These are phyloP conservation scores for Pezicula radicicola DNA, from an alignment of 2,329 filamentous ascomycete species.

Conservation along the genomic window DNA sequence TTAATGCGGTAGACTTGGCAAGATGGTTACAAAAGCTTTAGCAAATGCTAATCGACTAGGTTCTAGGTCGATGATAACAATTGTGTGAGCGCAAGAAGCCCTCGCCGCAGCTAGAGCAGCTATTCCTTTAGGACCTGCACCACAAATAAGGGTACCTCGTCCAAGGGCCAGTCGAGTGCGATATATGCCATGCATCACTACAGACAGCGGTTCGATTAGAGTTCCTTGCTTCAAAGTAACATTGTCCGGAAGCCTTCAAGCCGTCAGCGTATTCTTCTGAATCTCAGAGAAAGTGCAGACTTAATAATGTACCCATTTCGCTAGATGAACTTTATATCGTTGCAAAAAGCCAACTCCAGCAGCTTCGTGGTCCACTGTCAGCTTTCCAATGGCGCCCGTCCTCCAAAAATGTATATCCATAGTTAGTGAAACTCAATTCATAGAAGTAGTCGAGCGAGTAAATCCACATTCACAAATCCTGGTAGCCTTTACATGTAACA, in stretches of 20 bases:
- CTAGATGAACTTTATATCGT: conserved; percentile 58
- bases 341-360: conserved; percentile 35
- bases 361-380: too few relatives aligned
- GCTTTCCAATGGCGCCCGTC: too few relatives aligned
- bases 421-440: too few relatives aligned
- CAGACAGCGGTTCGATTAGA: conserved; percentile 61
- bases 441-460: too few relatives aligned
- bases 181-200: conserved; percentile 59
- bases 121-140: conserved; percentile 62
- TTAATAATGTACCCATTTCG: conserved; percentile 50
- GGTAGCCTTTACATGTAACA: conserved; percentile 59
- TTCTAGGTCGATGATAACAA: conserved; percentile 63
- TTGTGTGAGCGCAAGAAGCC: conserved; percentile 59
- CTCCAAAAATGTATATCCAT: too few relatives aligned
- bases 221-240: conserved; percentile 57
- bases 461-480: conserved; percentile 54
- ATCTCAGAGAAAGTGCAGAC: neutral
- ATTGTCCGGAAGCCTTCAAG: conserved; percentile 43
- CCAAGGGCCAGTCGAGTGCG: conserved; percentile 51
- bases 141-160: conserved; percentile 53
- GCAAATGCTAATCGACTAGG: conserved; percentile 53
- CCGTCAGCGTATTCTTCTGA: neutral
- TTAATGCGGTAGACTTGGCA: conserved; percentile 53
- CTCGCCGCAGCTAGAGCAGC: conserved; percentile 54
- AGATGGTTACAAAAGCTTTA: conserved; percentile 49